These are phyloP conservation scores for Filobasidium floriforme DNA, from an alignment of 768 basidiomycete species.

Conservation along the genomic window DNA sequence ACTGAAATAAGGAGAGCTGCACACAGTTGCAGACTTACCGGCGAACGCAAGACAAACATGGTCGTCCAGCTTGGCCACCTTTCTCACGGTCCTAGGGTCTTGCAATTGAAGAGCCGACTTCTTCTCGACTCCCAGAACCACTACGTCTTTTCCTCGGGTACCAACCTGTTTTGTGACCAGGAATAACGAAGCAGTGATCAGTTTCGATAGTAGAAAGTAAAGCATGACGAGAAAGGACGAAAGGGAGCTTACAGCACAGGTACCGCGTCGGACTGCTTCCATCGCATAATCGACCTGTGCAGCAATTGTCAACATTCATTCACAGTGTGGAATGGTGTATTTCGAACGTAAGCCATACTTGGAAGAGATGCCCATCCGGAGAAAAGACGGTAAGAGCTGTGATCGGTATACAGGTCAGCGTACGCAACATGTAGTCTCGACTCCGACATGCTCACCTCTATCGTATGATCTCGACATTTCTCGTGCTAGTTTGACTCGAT, in stretches of 20 bases:
- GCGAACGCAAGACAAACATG: conserved; percentile 96
- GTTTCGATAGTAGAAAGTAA: conserved; percentile 16
- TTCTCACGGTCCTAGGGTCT: conserved; percentile 93
- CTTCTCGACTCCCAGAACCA: conserved; percentile 97
- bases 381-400: conserved; percentile 94
- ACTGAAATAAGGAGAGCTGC: not conserved
- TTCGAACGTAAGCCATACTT: conserved; percentile 51
- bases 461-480: conserved; percentile 77
- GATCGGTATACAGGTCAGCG: conserved; percentile 21
- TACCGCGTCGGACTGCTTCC: conserved; percentile 96
- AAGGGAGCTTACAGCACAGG: conserved; percentile 67
- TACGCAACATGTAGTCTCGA: not conserved
- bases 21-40: conserved; percentile 52
- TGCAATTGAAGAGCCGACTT: conserved; percentile 94
- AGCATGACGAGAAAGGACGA: not conserved
- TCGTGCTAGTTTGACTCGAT: not conserved
- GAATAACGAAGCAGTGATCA: not conserved
- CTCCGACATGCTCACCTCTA: conserved; percentile 61
- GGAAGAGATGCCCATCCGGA: conserved; percentile 91
- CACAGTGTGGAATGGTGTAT: conserved; percentile 18
- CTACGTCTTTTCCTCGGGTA: conserved; percentile 86
- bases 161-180: conserved; percentile 60
- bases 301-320: conserved; percentile 22
- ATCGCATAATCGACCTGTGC: conserved; percentile 91
- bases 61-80: conserved; percentile 97